These are phyloP conservation scores for Crataegus laevigata DNA, from an alignment of 306 rosid genomes.

Conservation along the genomic window DNA sequence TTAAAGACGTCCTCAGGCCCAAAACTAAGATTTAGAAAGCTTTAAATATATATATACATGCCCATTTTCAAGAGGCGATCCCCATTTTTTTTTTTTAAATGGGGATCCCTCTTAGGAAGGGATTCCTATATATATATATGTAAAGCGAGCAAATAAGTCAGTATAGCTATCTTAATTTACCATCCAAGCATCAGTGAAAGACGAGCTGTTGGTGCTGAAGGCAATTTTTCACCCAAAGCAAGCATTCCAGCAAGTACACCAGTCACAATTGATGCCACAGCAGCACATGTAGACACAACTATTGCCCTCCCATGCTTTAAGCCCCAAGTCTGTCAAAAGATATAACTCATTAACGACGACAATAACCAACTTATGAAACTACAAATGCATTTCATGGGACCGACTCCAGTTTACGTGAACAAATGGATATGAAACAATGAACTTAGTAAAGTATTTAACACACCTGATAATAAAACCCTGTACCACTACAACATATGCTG, in stretches of 20 bases:
- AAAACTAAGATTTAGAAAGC: neutral
- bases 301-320: constrained; percentile 95
- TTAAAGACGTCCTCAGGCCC: neutral
- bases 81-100: too few relatives aligned
- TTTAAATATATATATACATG: neutral
- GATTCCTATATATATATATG: too few relatives aligned
- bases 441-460: neutral
- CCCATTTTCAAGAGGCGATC: too few relatives aligned
- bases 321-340: constrained; percentile 67
- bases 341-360: neutral
- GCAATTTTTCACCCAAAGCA: constrained; percentile 90
- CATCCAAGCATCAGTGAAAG: constrained; percentile 80
- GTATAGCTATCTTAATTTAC: constrained; percentile 31
- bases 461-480: constrained; percentile 95
- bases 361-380: neutral
- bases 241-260: constrained; percentile 98
- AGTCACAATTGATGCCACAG: constrained; percentile 93
- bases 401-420: neutral
- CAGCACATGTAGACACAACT: constrained; percentile 87
- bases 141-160: neutral
- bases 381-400: neutral
- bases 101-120: too few relatives aligned
- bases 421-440: constrained; percentile 3
- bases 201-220: constrained; percentile 78
- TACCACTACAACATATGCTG: constrained; percentile 69